Percentiles rank a stretch among this genome's conserved stretches.
phyloP scores from a whole-genome alignment of 2,329 filamentous ascomycete genomes.

The Talaromyces piceae region DNA sequence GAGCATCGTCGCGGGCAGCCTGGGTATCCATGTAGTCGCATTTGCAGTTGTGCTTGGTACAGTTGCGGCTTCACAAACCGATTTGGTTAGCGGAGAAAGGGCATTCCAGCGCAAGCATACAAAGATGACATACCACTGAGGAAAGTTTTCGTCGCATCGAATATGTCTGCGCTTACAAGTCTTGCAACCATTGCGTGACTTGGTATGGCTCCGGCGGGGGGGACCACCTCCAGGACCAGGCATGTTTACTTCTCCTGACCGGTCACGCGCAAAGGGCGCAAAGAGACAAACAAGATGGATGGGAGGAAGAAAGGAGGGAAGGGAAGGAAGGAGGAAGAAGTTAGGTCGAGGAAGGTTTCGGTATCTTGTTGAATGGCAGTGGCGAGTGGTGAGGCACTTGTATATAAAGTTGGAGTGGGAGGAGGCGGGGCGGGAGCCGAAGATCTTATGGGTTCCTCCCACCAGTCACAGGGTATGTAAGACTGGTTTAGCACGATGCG shows the following conservation, averaged over 20 bases:
- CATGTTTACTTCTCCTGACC: constrained; percentile 50
- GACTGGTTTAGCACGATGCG: background rate
- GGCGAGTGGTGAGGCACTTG: background rate
- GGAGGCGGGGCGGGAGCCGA: background rate
- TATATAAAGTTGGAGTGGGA: background rate
- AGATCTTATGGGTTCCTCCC: background rate
- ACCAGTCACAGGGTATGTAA: background rate
- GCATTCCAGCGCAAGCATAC: constrained; percentile 12
- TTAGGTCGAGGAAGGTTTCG: background rate
- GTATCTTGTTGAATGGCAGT: background rate
- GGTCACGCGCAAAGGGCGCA: background rate
- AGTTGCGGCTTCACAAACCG: constrained; percentile 77
- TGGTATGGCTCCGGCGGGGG: constrained; percentile 87
- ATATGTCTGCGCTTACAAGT: constrained; percentile 98
- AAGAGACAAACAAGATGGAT: background rate
- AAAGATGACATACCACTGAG: constrained; percentile 68
- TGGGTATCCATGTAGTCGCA: constrained; percentile 95
- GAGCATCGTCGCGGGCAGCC: constrained; percentile 48
- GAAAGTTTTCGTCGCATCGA: constrained; percentile 93
- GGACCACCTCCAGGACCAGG: constrained; percentile 91
- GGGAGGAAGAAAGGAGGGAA: background rate
- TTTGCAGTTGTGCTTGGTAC: constrained; percentile 96
- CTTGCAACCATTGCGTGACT: constrained; percentile 96
- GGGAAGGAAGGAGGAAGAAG: background rate
- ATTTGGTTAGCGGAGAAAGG: background rate